Evolutionary conservation across 164 flowering plant genomes (phyloP), one percentile per base, ranked within the genome.

Genomic region (Echeveria elegans): DNA sequence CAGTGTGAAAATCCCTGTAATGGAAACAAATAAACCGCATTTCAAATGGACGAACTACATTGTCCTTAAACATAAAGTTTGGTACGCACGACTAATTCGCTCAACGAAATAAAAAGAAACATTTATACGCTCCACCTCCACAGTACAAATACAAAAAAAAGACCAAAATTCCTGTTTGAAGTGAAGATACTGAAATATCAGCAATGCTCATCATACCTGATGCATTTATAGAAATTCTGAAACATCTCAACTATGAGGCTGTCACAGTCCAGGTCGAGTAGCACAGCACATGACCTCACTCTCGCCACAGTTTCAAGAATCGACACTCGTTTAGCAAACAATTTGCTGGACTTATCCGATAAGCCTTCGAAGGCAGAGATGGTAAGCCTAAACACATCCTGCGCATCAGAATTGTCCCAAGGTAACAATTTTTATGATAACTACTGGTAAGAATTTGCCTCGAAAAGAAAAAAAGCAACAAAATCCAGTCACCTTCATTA

Each of bases 241-340:
- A 86, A 85, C 91, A 86, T 86, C 68, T 85, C 84, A 70, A 73
- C 18, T 38, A 86, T 75, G 65, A 86, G 73, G 5, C 66, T 78
- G 72, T 86, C 91, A 73, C 88, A 85, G 71, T 86, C 91, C 32
- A 86, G 84, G 72, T 86, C 91, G 77, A 86, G 60, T 86, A 86
- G 82, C 48, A 84, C 82, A 38, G 84, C 91, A 66, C 88, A 86
- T 0, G 91, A 86, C 67, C 88, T 76, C 52, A 85, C 86, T 72
- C 81, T 86, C 15, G 88, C 82, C 67, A 86, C 87, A 71, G 87
- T 86, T 64, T 86, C 87, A 67, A 86, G 85, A 68, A 83, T 83
- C 5, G 80, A 67, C 16, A 75, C 75, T 72, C 87, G 76, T 72
- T 80, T 86, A 23, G 53, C 34, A 74, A 72, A 81, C 19, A 88